Percentiles rank a stretch among this genome's conserved stretches.
phyloP scores from a whole-genome alignment of 2,329 filamentous ascomycete genomes.

The Aspergillus japonicus region DNA sequence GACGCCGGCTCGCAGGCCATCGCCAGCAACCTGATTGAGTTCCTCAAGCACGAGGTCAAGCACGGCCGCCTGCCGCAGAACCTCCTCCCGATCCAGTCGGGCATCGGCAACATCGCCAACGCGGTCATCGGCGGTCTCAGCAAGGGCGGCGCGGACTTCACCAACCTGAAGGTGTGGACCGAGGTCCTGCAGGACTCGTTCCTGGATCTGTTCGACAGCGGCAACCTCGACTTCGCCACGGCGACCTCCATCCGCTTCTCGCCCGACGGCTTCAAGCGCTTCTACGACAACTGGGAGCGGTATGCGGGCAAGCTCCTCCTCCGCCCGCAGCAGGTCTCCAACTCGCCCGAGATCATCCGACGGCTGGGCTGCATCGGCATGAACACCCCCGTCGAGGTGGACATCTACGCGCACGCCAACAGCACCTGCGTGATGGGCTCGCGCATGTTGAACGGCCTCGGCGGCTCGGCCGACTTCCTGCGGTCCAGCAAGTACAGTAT shows the following conservation, averaged over 20 bases:
- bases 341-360: slow-evolving; percentile 87
- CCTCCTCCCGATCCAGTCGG: slow-evolving; percentile 78
- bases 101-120: slow-evolving; percentile 92
- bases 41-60: slow-evolving; percentile 79
- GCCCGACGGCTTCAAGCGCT: slow-evolving; percentile 84
- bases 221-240: slow-evolving; percentile 83
- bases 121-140: slow-evolving; percentile 82
- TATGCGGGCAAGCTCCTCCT: slow-evolving; percentile 82
- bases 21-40: slow-evolving; percentile 76
- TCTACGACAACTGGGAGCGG: slow-evolving; percentile 79
- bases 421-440: slow-evolving; percentile 84
- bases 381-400: slow-evolving; percentile 92
- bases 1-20: slow-evolving; percentile 73
- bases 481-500: slow-evolving; percentile 79
- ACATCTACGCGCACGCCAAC: slow-evolving; percentile 94
- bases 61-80: slow-evolving; percentile 74
- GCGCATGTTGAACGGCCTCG: slow-evolving; percentile 83
- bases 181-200: slow-evolving; percentile 92
- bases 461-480: slow-evolving; percentile 79
- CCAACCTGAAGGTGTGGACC: slow-evolving; percentile 88
- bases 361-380: slow-evolving; percentile 85
- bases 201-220: slow-evolving; percentile 87
- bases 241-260: slow-evolving; percentile 89
- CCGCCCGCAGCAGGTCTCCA: slow-evolving; percentile 83
- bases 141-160: slow-evolving; percentile 71